A percentile compares a stretch with the other conserved stretches of the same genome.
phyloP scores from a whole-genome alignment of 2,329 filamentous ascomycete genomes.

The Xylariaceae sp. region DNA sequence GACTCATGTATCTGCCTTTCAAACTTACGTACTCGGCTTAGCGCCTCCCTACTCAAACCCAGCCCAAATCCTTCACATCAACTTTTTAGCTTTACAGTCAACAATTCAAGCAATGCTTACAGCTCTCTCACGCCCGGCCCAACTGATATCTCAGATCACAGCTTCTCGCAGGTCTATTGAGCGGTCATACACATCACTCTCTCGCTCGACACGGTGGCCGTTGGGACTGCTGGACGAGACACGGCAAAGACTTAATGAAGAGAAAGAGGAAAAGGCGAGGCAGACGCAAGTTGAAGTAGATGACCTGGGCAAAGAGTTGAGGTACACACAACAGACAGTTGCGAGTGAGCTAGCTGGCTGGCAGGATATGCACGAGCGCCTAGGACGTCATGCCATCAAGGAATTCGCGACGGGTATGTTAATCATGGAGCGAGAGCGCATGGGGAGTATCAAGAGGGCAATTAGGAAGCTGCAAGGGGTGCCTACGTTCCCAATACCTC shows the following conservation, averaged over 20 bases:
- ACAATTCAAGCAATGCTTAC: slow-evolving; percentile 78
- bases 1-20: slow-evolving; percentile 65
- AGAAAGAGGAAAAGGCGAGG: slow-evolving; percentile 75
- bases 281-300: slow-evolving; percentile 67
- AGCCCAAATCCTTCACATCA: slow-evolving; percentile 66
- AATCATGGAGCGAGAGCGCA: slow-evolving; percentile 70
- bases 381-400: slow-evolving; percentile 69
- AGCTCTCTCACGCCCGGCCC: slow-evolving; percentile 73
- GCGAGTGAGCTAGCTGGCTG: slow-evolving; percentile 88
- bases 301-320: slow-evolving; percentile 72
- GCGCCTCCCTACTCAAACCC: slow-evolving; percentile 69
- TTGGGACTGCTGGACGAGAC: slow-evolving; percentile 83
- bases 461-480: slow-evolving; percentile 52
- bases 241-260: slow-evolving; percentile 73
- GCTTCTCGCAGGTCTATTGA: slow-evolving; percentile 71
- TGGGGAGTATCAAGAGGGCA: slow-evolving; percentile 78
- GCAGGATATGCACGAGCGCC: slow-evolving; percentile 81
- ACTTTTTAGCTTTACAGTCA: slow-evolving; percentile 73
- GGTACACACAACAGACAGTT: slow-evolving; percentile 91
- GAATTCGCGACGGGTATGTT: slow-evolving; percentile 76
- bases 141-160: slow-evolving; percentile 73
- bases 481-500: too few relatives aligned
- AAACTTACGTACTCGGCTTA: slow-evolving; percentile 65
- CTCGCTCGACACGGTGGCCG: slow-evolving; percentile 73
- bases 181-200: slow-evolving; percentile 70